Evolutionary conservation across 108 stramenopile species (phyloP), one percentile per base, ranked within the genome.

Genomic region (Poteriospumella lacustris): DNA sequence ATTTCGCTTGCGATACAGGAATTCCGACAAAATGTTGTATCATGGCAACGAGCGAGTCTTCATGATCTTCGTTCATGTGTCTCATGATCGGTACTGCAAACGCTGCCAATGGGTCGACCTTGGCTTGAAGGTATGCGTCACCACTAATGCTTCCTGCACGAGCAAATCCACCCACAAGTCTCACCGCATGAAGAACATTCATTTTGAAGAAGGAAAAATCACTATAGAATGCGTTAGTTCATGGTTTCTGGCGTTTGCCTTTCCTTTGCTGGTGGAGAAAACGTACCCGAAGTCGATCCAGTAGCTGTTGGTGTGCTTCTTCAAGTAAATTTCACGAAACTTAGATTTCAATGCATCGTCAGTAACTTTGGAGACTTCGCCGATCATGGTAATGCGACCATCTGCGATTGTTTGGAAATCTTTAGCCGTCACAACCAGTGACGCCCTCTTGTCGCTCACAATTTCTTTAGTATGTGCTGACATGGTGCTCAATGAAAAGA

Each of bases 51-150:
- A 94, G 92, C 1, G 91, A 84, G 0, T 79, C 80, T 72, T 78
- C 78, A 68, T 97, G 96, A 85, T 97, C 96, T 0, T 93, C 94
- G 83, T 97, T 97, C 96, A 97, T 97, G 87, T 97, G 96, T 19
- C 67, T 44, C 52, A 91, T 91, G 80, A 97, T 87, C 36, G 82
- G 81, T 0, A 73, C 73, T 19, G 93, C 92, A 77, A 95, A 95
- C 33, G 77, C 91, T 38, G 85, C 62, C 28, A 95, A 80, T 9
- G 93, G 85, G 83, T 97, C 96, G 1, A 92, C 92, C 56, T 85
- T 43, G 2, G 93, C 89, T 1, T 76, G 69, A 34, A 62, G 68
- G 78, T 97, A 97, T 5, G 94, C 94, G 64, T 3, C 60, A 12
- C 33, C 33, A 64, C 29, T 64, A 31, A 64, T 24, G 36, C 52